These are phyloP conservation scores for Telfairia occidentalis DNA, from an alignment of 331 rosid genomes.

Conservation along the genomic window DNA sequence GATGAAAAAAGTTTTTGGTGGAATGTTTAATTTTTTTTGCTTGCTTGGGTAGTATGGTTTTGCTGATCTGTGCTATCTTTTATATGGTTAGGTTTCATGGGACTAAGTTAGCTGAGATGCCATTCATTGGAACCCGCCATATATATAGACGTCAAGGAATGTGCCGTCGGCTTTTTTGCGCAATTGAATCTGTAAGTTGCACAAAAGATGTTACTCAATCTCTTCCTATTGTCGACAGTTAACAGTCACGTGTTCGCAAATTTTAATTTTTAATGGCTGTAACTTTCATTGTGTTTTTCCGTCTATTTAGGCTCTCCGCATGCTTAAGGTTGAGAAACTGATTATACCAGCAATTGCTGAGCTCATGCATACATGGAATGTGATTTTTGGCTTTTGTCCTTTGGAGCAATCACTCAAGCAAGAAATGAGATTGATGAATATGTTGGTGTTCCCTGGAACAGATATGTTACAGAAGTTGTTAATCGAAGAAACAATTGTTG, in stretches of 20 bases:
- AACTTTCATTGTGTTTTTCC: slow-evolving; percentile 3
- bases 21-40: background rate
- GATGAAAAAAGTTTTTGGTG: slow-evolving; percentile 1
- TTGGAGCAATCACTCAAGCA: slow-evolving; percentile 63
- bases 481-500: slow-evolving; percentile 33
- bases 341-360: slow-evolving; percentile 94
- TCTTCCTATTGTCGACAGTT: background rate
- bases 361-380: slow-evolving; percentile 84
- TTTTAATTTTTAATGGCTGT: background rate
- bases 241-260: background rate
- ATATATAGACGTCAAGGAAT: slow-evolving; percentile 92
- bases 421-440: slow-evolving; percentile 73
- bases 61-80: background rate
- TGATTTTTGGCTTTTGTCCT: slow-evolving; percentile 69
- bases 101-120: slow-evolving; percentile 94
- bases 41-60: slow-evolving; percentile 5
- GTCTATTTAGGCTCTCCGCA: slow-evolving; percentile 50
- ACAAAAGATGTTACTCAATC: background rate
- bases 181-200: slow-evolving; percentile 67
- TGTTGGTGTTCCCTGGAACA: slow-evolving; percentile 94
- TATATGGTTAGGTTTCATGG: slow-evolving; percentile 71
- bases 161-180: slow-evolving; percentile 91
- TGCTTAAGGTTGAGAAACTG: slow-evolving; percentile 76
- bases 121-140: slow-evolving; percentile 93
- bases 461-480: slow-evolving; percentile 87